Conservation (phyloP, 164 flowering plant species). For the Chimonanthus salicifolius region DNA sequence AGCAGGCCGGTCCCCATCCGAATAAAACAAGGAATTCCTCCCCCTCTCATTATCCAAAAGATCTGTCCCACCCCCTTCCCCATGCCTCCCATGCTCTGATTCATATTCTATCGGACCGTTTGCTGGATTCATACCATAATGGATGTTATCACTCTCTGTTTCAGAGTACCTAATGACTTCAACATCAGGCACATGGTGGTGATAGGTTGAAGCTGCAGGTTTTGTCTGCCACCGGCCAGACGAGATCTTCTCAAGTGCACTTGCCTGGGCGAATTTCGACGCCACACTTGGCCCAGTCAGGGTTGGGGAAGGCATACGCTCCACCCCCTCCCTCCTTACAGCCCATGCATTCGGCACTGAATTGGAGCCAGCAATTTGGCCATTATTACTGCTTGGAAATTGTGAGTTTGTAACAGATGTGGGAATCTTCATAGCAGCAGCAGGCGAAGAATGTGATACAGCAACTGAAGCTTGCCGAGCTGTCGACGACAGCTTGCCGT, state of each 20-base stretch:
- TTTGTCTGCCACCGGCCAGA: constrained; percentile 92
- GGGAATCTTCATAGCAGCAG: neutral
- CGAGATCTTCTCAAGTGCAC: constrained; percentile 88
- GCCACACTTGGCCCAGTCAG: constrained; percentile 48
- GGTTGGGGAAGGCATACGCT: constrained; percentile 24
- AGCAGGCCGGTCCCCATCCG: constrained; percentile 22
- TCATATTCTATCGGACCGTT: constrained; percentile 20
- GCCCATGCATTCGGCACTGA: constrained; percentile 66
- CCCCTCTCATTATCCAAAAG: constrained; percentile 28
- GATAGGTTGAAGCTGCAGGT: constrained; percentile 12
- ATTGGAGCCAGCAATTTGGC: constrained; percentile 16
- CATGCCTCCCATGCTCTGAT: constrained; percentile 20
- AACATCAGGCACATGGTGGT: constrained; percentile 38
- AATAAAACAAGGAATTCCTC: constrained; percentile 14
- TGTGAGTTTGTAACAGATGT: constrained; percentile 23
- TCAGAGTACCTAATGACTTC: constrained; percentile 41
- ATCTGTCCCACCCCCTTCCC: constrained; percentile 28
- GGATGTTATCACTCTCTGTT: constrained; percentile 15
- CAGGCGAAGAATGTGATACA: constrained; percentile 14
- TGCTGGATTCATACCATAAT: constrained; percentile 9
- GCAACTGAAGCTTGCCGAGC: constrained; percentile 25
- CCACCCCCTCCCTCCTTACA: constrained; percentile 53
- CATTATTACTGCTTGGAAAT: constrained; percentile 18
- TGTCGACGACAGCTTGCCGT: constrained; percentile 22
- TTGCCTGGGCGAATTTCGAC: constrained; percentile 71